Evolutionary conservation across 441 rosid species (phyloP), one percentile per base, ranked within the genome.

Genomic region (Omphalea diandra): DNA sequence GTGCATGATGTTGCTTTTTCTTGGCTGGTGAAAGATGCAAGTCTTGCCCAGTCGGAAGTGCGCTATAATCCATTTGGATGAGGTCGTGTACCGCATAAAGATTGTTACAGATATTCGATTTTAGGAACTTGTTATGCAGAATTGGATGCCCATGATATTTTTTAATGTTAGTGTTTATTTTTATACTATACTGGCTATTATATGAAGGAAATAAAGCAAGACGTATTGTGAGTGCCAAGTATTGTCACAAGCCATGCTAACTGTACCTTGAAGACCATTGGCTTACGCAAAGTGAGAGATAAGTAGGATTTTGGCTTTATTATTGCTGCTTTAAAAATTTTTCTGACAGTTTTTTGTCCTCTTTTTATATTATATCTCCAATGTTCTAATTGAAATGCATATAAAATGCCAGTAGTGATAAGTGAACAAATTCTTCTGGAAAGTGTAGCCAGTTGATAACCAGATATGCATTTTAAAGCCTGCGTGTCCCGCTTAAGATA

Each of bases 161-260:
- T 60, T n/a, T n/a, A 24, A 24, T 56, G 43, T 17, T 59, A 12
- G 12, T 55, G 22, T 55, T n/a, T n/a, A 40, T 58, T 33, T 68
- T 65, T 12, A 38, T 14, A 66, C 36, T 46, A n/a, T n/a, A n/a
- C n/a, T n/a, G 41, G 64, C 35, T 40, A 9, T 7, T 31, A 38
- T 54, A 22, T 17, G 68, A 66, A 64, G 53, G 12, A 41, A 32
- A 46, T 15, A 76, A 70, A 64, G 74, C 74, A 71, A 68, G 26
- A 46, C 32, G 44, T 50, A 61, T 60, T 74, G 55, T 46, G 59
- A 71, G 80, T 81, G 79, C 47, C 75, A 56, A 65, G 73, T 72
- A 72, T 61, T 52, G 80, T 79, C 83, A 83, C 52, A 9, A 22
- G 60, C 36, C 67, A 69, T 71, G 54, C 29, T 46, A 44, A 56